Evolutionary conservation across 805 yeast species (phyloP).

Genomic region (Jamesozyma jinghongensis): DNA sequence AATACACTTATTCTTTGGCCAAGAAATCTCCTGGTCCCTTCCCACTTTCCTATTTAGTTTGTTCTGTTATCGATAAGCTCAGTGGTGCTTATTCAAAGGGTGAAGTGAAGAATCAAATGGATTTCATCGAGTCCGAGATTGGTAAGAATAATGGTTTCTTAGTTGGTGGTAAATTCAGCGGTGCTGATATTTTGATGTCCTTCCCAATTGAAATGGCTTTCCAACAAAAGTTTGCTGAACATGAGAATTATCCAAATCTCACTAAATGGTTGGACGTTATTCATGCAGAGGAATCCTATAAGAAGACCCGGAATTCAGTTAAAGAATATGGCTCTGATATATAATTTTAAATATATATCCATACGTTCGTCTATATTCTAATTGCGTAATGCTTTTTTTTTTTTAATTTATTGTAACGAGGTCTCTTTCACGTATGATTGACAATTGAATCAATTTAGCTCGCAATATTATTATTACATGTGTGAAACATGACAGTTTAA

Average conservation of each 20-base stretch:
- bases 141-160: conserved; percentile 33
- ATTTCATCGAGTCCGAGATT: conserved; percentile 35
- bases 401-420: too few relatives aligned
- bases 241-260: conserved; percentile 21
- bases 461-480: too few relatives aligned
- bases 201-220: conserved; percentile 35
- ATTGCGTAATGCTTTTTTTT: too few relatives aligned
- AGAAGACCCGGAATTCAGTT: neutral
- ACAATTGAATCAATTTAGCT: too few relatives aligned
- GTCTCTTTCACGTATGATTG: too few relatives aligned
- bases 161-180: conserved; percentile 43
- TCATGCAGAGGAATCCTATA: neutral
- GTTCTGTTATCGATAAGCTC: conserved; percentile 36
- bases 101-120: conserved; percentile 36
- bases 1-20: conserved; percentile 31
- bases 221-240: conserved; percentile 8
- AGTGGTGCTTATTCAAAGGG: conserved; percentile 41
- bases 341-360: neutral
- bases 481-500: neutral
- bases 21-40: conserved; percentile 37
- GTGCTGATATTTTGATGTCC: conserved; percentile 46
- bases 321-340: neutral
- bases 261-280: conserved; percentile 17
- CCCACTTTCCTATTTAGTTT: conserved; percentile 38
- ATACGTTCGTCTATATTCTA: too few relatives aligned